Conservation (phyloP, 2,329 filamentous ascomycete genomes). For the Ceratocystis alfenasii region DNA sequence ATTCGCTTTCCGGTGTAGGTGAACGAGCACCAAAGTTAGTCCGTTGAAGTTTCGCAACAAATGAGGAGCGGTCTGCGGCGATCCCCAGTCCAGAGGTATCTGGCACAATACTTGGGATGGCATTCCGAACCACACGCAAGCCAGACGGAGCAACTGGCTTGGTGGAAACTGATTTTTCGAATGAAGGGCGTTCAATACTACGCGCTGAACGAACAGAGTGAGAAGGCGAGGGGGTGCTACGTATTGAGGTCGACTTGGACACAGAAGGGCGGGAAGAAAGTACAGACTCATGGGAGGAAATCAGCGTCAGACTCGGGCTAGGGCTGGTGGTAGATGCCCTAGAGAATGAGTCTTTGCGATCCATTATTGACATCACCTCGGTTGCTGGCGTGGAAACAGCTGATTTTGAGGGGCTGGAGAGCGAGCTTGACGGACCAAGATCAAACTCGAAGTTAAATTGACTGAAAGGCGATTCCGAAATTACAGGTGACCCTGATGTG, state of each 20-base stretch:
- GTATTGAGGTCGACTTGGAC: conserved; percentile 15
- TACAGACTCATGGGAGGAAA: conserved; percentile 13
- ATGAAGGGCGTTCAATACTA: conserved; percentile 21
- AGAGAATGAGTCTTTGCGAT: conserved; percentile 1
- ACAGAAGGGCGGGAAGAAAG: conserved; percentile 18
- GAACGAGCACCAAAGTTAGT: conserved; percentile 16
- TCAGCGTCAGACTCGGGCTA: conserved; percentile 14
- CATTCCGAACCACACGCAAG: conserved; percentile 19
- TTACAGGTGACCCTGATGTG: conserved; percentile 6
- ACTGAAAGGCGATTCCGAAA: conserved; percentile 20
- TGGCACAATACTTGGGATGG: conserved; percentile 17
- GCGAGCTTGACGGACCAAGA: conserved; percentile 9
- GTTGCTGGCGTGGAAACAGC: conserved; percentile 1
- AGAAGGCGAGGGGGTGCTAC: conserved; percentile 20
- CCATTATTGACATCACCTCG: conserved; percentile 10
- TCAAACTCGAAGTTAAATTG: conserved; percentile 22
- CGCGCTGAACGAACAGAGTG: conserved; percentile 17
- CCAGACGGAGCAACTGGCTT: conserved; percentile 20
- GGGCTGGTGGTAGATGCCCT: conserved; percentile 18
- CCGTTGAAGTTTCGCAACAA: conserved; percentile 1
- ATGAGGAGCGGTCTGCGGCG: conserved; percentile 8
- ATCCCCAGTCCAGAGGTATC: conserved; percentile 9
- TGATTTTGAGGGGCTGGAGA: neutral
- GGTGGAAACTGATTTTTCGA: conserved; percentile 16
- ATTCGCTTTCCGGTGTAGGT: conserved; percentile 15